Conservation (phyloP, 768 basidiomycete species). For the Neoboletus subvelutipes region DNA sequence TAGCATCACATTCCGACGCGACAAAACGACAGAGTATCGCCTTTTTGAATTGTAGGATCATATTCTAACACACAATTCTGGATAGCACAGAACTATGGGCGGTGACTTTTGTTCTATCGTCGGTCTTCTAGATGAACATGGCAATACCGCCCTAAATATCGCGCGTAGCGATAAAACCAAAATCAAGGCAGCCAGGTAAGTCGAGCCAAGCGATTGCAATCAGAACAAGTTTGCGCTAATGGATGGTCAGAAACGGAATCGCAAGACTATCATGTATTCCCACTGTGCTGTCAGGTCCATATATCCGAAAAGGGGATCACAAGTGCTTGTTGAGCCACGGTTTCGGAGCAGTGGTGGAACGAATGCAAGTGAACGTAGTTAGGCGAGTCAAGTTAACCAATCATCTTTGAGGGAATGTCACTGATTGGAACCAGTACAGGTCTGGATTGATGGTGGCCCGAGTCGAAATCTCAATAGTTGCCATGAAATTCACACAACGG, state of each 20-base stretch:
- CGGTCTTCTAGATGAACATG: constrained; percentile 90
- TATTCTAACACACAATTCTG: no score
- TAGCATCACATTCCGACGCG: no score
- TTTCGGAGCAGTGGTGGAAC: no score
- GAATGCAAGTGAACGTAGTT: neutral
- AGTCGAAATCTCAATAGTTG: neutral
- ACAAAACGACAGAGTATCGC: neutral
- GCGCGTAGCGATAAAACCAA: constrained; percentile 35
- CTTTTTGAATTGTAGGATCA: neutral
- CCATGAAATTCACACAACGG: no score
- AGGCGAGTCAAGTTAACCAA: no score
- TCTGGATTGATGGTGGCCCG: neutral
- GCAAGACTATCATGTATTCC: neutral
- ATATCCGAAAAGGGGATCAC: neutral
- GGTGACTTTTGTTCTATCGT: constrained; percentile 77
- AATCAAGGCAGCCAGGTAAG: neutral
- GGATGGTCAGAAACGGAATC: neutral
- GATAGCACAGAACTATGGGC: constrained; percentile 64
- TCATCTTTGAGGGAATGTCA: no score
- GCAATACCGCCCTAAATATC: constrained; percentile 92
- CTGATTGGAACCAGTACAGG: neutral
- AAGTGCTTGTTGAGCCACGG: neutral
- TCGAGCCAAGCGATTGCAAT: neutral
- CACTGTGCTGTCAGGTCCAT: neutral
- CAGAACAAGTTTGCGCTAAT: no score